Evolutionary conservation across 306 rosid species (phyloP), one percentile per base, ranked within the genome.

Genomic region (Prosopis cineraria): DNA sequence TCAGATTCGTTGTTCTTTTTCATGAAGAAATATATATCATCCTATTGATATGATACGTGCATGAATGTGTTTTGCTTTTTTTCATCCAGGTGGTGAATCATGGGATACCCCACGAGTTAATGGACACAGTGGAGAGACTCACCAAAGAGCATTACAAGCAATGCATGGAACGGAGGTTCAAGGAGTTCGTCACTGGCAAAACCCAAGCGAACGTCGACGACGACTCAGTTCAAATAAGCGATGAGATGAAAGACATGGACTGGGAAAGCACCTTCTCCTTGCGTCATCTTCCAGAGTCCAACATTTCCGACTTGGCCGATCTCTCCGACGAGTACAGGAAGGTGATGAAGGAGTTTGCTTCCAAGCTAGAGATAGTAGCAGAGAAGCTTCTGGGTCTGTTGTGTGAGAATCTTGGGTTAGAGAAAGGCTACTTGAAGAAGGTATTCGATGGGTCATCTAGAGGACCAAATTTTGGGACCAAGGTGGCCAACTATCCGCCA

Each of bases 391-490:
- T 94, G 50, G 98, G 89, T 86, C 78, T 92, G 83, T 43, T 94
- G 29, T 94, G 98, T 69, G 98, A 94, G 83, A 94, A 92, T 85
- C 96, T 94, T 53, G 97, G 96, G 58, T 79, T 94, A 0, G 91
- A 89, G 55, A 90, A 94, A 76, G 94, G 93, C 2, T 94, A 94
- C 81, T 89, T 94, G 5, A 94, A 89, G 75, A 89, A 84, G 79
- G 93, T 84, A 10, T 92, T 94, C 48, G 67, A 86, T 70, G 98
- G 98, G 37, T 80, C 11, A 8, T 47, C n/a, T 5, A 87, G 80
- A 24, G 97, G 97, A 31, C 97, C 94, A 30, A 93, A 91, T 68
- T 94, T 91, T 64, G 98, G 98, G 19, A 94, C 96, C 59, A 94
- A 94, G 84, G 93, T 94, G 3, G 94, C 97, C 24, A 91, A 94